Evolutionary conservation across 2,329 filamentous ascomycete species (phyloP).

Genomic region (Phaeophleospora eucalypticola): DNA sequence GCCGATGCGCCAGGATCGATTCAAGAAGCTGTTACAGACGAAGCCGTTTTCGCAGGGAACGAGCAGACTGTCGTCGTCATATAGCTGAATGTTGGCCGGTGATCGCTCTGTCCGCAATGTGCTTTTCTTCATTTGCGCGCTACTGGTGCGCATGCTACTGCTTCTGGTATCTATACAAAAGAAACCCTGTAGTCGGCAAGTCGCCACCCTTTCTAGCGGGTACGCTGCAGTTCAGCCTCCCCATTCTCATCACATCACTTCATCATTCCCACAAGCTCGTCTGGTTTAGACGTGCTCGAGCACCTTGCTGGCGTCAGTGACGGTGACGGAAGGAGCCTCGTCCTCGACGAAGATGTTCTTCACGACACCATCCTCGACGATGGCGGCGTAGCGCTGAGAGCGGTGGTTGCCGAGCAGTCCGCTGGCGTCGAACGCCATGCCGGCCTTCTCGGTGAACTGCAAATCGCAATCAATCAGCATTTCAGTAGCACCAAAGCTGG

Average conservation of each 20-base stretch:
- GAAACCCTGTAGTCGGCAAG: too few species aligned
- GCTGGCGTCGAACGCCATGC: constrained; percentile 23
- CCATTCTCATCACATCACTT: neutral
- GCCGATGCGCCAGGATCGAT: neutral
- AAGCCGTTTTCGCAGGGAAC: neutral
- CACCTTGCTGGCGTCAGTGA: constrained; percentile 22
- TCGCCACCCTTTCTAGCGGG: neutral
- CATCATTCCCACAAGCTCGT: neutral
- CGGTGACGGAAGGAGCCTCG: constrained; percentile 23
- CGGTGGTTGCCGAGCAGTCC: constrained; percentile 25
- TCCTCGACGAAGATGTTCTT: constrained; percentile 26
- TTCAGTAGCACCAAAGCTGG: too few species aligned
- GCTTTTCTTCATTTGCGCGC: neutral
- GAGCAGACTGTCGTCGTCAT: neutral
- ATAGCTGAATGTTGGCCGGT: too few species aligned
- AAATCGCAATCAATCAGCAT: neutral
- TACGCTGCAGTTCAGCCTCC: neutral
- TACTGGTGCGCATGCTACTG: neutral
- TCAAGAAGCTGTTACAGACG: neutral
- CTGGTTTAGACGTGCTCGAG: constrained; percentile 15
- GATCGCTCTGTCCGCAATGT: too few species aligned
- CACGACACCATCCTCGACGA: constrained; percentile 22
- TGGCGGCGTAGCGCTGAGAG: constrained; percentile 24
- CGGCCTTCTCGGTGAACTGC: constrained; percentile 24
- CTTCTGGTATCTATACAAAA: constrained; percentile 1